phyloP scores from a whole-genome alignment of 352 stramenopile genomes.

The Plasmopara viticola region DNA sequence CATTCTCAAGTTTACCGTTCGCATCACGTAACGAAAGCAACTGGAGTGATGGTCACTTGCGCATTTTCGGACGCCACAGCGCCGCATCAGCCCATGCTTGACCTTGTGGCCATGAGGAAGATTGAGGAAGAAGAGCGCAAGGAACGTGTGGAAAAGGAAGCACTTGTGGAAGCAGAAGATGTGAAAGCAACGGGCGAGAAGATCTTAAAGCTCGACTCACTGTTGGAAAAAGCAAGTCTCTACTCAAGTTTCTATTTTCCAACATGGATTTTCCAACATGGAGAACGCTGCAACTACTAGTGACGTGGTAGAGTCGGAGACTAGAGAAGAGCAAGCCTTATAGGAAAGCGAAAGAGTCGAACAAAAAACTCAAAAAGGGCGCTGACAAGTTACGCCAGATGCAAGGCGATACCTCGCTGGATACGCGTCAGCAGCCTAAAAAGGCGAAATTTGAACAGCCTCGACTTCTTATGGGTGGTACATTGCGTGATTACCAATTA shows the following conservation, averaged over 20 bases:
- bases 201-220: constrained; percentile 75
- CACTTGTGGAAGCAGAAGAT: constrained; percentile 8
- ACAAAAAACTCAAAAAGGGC: constrained; percentile 37
- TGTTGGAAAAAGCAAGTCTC: constrained; percentile 83
- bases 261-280: constrained; percentile 88
- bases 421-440: constrained; percentile 30
- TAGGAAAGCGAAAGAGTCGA: constrained; percentile 10
- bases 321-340: constrained; percentile 18
- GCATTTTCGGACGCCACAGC: constrained; percentile 19
- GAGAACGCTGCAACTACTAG: constrained; percentile 45
- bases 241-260: constrained; percentile 86
- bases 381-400: constrained; percentile 69
- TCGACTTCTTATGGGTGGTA: constrained; percentile 66
- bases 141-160: constrained; percentile 13
- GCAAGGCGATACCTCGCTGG: constrained; percentile 42
- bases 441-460: constrained; percentile 65
- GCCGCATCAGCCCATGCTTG: constrained; percentile 23
- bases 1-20: constrained; percentile 4
- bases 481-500: constrained; percentile 92
- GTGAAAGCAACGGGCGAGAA: constrained; percentile 49
- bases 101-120: constrained; percentile 75
- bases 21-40: not conserved
- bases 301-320: constrained; percentile 1
- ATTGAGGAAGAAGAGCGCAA: constrained; percentile 46
- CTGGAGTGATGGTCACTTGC: constrained; percentile 52